phyloP scores from a whole-genome alignment of 73 alveolate species.

The Uronychia binucleata region DNA sequence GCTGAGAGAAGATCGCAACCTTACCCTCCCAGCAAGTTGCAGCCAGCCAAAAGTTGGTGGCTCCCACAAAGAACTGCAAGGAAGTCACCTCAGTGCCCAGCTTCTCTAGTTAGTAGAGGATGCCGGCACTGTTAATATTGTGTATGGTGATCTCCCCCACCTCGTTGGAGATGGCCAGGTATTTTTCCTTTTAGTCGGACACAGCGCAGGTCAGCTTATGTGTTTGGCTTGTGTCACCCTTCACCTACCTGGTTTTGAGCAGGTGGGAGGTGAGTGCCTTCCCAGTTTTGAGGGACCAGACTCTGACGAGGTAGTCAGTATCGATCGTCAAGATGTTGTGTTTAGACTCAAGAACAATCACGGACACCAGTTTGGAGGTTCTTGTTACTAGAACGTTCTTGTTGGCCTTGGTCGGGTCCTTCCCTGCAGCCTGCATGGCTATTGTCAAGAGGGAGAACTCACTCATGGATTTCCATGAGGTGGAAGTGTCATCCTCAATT shows the following conservation, averaged over 20 bases:
- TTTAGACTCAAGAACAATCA: constrained; percentile 23
- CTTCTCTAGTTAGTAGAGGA: constrained; percentile 32
- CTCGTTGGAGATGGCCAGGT: constrained; percentile 50
- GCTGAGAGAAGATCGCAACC: constrained; percentile 36
- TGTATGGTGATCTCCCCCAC: constrained; percentile 49
- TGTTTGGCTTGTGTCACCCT: not conserved
- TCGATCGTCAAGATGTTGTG: constrained; percentile 31
- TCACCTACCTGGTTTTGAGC: not conserved
- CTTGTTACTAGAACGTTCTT: constrained; percentile 43
- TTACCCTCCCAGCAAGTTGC: constrained; percentile 57
- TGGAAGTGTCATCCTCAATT: not conserved
- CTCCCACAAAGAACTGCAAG: constrained; percentile 30
- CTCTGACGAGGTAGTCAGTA: constrained; percentile 50
- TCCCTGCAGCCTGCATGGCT: too few species aligned
- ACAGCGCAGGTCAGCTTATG: constrained; percentile 45
- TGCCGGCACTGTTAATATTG: constrained; percentile 49
- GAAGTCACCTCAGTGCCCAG: constrained; percentile 48
- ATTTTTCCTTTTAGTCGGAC: constrained; percentile 37
- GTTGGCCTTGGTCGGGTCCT: constrained; percentile 11
- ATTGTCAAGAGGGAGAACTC: not conserved
- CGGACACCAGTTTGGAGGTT: constrained; percentile 47
- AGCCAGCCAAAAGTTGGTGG: constrained; percentile 52
- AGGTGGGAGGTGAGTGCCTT: constrained; percentile 3
- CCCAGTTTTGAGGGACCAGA: constrained; percentile 46
- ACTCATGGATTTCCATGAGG: not conserved